These are phyloP conservation scores for Neurospora terricola DNA, from an alignment of 495 filamentous ascomycete species.

Conservation along the genomic window DNA sequence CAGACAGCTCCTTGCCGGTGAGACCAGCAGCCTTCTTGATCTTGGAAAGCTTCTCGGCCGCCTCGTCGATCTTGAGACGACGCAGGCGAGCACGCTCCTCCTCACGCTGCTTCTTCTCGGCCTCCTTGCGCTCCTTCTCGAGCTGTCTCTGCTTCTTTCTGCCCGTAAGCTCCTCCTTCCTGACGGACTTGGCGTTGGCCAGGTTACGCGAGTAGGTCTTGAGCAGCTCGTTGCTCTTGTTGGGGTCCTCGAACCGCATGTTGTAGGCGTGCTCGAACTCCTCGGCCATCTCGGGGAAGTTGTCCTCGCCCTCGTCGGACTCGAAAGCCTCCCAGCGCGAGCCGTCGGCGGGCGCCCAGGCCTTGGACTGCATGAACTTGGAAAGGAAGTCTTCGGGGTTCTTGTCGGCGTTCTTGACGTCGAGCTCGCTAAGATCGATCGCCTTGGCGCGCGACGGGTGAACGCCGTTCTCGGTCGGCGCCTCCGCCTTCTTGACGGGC, in stretches of 20 bases:
- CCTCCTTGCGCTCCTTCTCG: conserved; percentile 66
- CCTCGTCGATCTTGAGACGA: conserved; percentile 80
- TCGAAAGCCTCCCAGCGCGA: conserved; percentile 66
- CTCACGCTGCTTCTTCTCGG: conserved; percentile 63
- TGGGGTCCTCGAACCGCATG: conserved; percentile 87
- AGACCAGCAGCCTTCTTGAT: conserved; percentile 83
- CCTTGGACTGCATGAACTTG: conserved; percentile 80
- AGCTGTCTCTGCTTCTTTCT: conserved; percentile 68
- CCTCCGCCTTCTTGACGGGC: conserved; percentile 39
- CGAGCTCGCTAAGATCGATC: conserved; percentile 43
- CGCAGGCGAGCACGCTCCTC: conserved; percentile 74
- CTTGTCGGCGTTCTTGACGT: conserved; percentile 73
- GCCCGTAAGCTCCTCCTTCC: conserved; percentile 66
- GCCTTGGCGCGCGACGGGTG: conserved; percentile 38
- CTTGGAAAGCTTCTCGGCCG: conserved; percentile 68
- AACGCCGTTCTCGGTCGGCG: conserved; percentile 20
- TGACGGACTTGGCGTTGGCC: conserved; percentile 66
- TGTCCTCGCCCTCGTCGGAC: conserved; percentile 83
- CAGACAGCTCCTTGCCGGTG: conserved; percentile 53
- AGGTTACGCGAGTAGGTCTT: conserved; percentile 81
- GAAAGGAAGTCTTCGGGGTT: conserved; percentile 83
- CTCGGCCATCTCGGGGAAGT: conserved; percentile 64
- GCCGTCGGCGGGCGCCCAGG: conserved; percentile 63
- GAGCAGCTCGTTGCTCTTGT: conserved; percentile 70
- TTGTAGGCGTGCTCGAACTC: conserved; percentile 92